These are phyloP conservation scores for Cryptococcus neoformans DNA, from an alignment of 1,284 basidiomycete species.

Conservation along the genomic window DNA sequence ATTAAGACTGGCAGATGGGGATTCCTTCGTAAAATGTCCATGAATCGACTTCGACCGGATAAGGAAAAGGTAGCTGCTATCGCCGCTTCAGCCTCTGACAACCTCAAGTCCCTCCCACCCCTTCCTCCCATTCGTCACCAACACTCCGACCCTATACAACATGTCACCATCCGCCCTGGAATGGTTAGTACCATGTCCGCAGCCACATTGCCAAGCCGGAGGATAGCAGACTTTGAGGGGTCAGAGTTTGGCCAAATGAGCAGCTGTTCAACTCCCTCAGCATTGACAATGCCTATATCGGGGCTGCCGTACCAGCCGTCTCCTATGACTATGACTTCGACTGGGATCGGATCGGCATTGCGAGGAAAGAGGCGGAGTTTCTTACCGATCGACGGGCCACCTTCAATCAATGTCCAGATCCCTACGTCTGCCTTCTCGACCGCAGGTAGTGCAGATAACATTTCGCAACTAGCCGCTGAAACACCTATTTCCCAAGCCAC, in stretches of 20 bases:
- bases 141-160: constrained; percentile 33
- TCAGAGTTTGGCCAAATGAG: constrained; percentile 26
- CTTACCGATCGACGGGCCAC: constrained; percentile 61
- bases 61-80: constrained; percentile 23
- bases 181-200: constrained; percentile 23
- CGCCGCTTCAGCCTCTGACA: constrained; percentile 32
- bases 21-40: constrained; percentile 94
- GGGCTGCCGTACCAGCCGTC: constrained; percentile 11
- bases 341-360: background rate
- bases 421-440: constrained; percentile 59
- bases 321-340: background rate
- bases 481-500: constrained; percentile 12
- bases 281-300: constrained; percentile 10
- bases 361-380: constrained; percentile 71
- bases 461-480: constrained; percentile 44
- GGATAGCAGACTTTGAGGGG: constrained; percentile 6
- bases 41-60: constrained; percentile 62
- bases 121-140: constrained; percentile 25
- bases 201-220: constrained; percentile 27
- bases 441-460: constrained; percentile 3
- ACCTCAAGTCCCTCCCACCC: constrained; percentile 26
- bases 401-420: constrained; percentile 49
- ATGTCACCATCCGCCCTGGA: constrained; percentile 19
- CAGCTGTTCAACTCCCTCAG: background rate
- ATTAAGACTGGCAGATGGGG: constrained; percentile 69